phyloP scores from a whole-genome alignment of 345 rosid genomes.

The Pseudoturritis turrita region DNA sequence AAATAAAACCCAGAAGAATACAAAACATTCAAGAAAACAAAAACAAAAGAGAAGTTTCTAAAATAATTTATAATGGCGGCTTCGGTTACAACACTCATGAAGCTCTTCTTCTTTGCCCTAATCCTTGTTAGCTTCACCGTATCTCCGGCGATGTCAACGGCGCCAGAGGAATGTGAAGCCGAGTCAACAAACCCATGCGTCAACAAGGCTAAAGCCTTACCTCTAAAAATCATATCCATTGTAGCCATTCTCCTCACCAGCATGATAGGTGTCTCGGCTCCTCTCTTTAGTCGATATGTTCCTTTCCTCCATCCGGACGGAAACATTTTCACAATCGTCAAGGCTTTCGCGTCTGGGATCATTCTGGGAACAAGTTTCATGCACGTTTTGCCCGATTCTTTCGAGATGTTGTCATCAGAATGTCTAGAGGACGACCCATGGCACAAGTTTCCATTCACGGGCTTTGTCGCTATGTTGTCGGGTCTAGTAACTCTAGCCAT shows the following conservation, averaged over 20 bases:
- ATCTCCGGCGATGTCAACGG: conserved; percentile 14
- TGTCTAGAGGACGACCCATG: conserved; percentile 65
- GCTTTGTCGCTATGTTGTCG: conserved; percentile 71
- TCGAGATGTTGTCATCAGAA: conserved; percentile 49
- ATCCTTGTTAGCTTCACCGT: background rate
- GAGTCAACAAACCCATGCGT: conserved; percentile 33
- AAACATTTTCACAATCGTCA: conserved; percentile 47
- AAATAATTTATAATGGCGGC: background rate
- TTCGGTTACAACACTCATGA: background rate
- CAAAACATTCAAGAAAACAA: background rate
- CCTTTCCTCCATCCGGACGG: conserved; percentile 53
- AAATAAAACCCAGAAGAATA: background rate
- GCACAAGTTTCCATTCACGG: conserved; percentile 72
- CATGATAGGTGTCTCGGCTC: conserved; percentile 56
- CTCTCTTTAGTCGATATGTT: conserved; percentile 45
- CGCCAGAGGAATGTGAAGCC: conserved; percentile 17
- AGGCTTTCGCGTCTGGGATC: conserved; percentile 62
- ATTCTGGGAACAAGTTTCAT: conserved; percentile 71
- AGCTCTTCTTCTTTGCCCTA: conserved; percentile 3
- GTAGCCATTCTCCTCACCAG: conserved; percentile 47
- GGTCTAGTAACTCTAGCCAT: conserved; percentile 52
- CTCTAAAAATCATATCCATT: conserved; percentile 53
- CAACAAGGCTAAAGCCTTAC: conserved; percentile 42
- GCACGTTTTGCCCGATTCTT: conserved; percentile 85
- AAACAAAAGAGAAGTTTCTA: background rate